A percentile compares a stretch with the other conserved stretches of the same genome.
Conservation (phyloP, 306 rosid species). For the Prunus campanulata region DNA sequence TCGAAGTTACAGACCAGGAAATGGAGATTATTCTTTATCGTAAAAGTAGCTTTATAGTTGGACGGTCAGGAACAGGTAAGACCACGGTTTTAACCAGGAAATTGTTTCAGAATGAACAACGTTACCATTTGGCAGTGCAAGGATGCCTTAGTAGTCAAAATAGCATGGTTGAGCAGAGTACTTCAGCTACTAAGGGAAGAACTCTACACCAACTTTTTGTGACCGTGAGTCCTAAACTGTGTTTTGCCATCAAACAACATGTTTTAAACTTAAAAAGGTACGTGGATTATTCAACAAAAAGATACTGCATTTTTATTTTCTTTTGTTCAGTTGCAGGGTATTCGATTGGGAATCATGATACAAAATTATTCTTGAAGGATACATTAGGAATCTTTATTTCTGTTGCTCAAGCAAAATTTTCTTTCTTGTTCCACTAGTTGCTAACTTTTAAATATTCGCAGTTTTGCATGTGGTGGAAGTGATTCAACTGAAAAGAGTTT, state of each 20-base stretch:
- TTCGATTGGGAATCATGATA: neutral
- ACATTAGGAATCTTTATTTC: neutral
- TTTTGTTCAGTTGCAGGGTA: neutral
- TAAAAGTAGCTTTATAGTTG: constrained; percentile 61
- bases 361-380: neutral
- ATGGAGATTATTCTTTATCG: constrained; percentile 53
- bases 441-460: constrained; percentile 16
- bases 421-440: neutral
- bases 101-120: constrained; percentile 52
- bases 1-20: constrained; percentile 70
- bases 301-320: neutral
- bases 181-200: constrained; percentile 18
- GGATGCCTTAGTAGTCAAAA: constrained; percentile 22
- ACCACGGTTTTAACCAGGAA: constrained; percentile 80
- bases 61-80: constrained; percentile 86
- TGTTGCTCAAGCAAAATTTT: neutral
- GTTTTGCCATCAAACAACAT: constrained; percentile 61
- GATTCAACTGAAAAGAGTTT: constrained; percentile 21
- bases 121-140: constrained; percentile 37
- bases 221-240: constrained; percentile 77
- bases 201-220: constrained; percentile 61
- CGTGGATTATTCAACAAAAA: neutral
- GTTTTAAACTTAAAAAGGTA: constrained; percentile 68
- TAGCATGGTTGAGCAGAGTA: constrained; percentile 12
- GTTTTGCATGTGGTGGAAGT: constrained; percentile 41